Evolutionary conservation across 2,329 filamentous ascomycete species (phyloP).

Genomic region (Botrytis elliptica): DNA sequence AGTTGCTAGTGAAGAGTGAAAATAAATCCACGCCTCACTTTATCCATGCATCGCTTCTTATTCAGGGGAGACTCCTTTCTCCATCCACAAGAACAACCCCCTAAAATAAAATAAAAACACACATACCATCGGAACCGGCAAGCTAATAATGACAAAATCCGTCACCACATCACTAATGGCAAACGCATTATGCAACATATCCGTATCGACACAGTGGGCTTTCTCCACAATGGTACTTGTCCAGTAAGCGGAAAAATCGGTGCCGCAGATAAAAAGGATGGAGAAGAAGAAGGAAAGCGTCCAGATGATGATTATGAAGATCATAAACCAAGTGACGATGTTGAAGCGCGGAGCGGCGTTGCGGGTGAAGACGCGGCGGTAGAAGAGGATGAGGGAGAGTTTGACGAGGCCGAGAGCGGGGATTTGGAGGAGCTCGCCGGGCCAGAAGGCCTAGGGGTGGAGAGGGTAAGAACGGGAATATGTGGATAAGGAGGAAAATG

Average conservation of each 20-base stretch:
- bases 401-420: constrained; percentile 17
- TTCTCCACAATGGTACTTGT: constrained; percentile 13
- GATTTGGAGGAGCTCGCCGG: constrained; percentile 14
- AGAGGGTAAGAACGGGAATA: neutral
- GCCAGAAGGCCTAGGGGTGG: constrained; percentile 12
- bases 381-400: constrained; percentile 19
- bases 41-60: neutral
- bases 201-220: constrained; percentile 14
- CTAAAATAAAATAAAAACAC: neutral
- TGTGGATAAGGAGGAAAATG: neutral
- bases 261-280: constrained; percentile 18
- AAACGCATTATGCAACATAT: constrained; percentile 18
- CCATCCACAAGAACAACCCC: neutral
- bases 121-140: constrained; percentile 16
- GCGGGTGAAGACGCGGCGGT: constrained; percentile 13
- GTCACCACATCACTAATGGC: constrained; percentile 14
- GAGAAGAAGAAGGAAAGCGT: constrained; percentile 12
- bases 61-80: neutral
- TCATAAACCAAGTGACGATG: constrained; percentile 4
- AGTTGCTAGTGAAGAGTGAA: neutral
- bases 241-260: constrained; percentile 7
- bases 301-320: constrained; percentile 1
- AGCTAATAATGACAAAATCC: constrained; percentile 11
- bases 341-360: constrained; percentile 14
- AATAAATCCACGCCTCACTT: neutral